Evolutionary conservation across 352 stramenopile species (phyloP).

Genomic region (Globisporangium parvum): DNA sequence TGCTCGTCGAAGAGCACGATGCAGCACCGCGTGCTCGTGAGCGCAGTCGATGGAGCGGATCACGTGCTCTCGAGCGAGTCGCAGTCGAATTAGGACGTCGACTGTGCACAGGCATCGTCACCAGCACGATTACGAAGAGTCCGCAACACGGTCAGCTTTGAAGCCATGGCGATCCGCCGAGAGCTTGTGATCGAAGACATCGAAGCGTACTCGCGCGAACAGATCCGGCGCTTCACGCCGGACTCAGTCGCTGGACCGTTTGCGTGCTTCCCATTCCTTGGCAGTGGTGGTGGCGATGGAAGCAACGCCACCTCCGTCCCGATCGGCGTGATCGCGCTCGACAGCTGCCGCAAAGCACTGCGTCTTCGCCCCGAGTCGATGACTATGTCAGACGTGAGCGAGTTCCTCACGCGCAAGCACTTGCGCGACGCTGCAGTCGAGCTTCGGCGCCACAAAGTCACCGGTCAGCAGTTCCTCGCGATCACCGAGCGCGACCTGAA

Average conservation of each 20-base stretch:
- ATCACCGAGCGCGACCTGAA: constrained; percentile 48
- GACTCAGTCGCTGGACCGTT: constrained; percentile 34
- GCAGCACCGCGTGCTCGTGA: constrained; percentile 26
- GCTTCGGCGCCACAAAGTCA: constrained; percentile 33
- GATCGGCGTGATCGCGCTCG: constrained; percentile 52
- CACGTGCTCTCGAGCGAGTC: not conserved
- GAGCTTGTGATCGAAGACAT: constrained; percentile 38
- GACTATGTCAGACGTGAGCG: constrained; percentile 33
- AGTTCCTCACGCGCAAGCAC: constrained; percentile 50
- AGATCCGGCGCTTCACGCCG: constrained; percentile 22
- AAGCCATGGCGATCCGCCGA: constrained; percentile 21
- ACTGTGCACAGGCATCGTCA: not conserved
- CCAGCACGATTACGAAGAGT: not conserved
- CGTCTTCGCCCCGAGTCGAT: constrained; percentile 51
- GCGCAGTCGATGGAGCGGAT: not conserved
- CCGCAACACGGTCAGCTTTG: constrained; percentile 22
- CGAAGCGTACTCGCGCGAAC: constrained; percentile 1
- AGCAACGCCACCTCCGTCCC: not conserved
- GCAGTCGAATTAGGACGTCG: not conserved
- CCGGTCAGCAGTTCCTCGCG: constrained; percentile 33
- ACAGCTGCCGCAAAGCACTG: constrained; percentile 45
- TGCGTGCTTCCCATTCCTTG: constrained; percentile 43
- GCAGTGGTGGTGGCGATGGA: not conserved
- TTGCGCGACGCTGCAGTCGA: constrained; percentile 41
- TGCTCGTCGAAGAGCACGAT: constrained; percentile 49